Evolutionary conservation across 768 basidiomycete species (phyloP).

Genomic region (Lactarius quietus): DNA sequence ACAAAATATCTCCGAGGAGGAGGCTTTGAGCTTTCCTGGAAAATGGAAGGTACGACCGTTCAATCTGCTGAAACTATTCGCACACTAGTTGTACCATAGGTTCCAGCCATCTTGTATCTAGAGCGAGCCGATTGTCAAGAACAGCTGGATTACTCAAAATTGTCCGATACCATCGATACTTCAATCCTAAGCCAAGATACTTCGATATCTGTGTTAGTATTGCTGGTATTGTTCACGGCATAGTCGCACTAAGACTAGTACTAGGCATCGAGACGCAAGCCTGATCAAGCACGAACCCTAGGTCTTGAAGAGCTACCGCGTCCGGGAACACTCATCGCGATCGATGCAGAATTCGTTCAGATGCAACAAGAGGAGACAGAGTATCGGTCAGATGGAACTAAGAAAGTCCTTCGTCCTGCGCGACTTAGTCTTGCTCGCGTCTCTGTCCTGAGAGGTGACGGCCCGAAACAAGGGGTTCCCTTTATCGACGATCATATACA

Average conservation of each 20-base stretch:
- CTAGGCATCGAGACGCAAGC: constrained; percentile 69
- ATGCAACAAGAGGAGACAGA: constrained; percentile 99
- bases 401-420: constrained; percentile 87
- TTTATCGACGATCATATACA: constrained; percentile 99
- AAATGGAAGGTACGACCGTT: constrained; percentile 75
- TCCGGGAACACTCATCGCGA: constrained; percentile 85
- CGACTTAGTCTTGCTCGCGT: constrained; percentile 92
- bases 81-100: constrained; percentile 38
- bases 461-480: constrained; percentile 73
- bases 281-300: constrained; percentile 72
- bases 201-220: constrained; percentile 74
- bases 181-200: constrained; percentile 81
- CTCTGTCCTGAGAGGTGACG: constrained; percentile 87
- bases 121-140: constrained; percentile 65
- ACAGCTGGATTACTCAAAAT: constrained; percentile 55
- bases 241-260: background rate
- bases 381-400: constrained; percentile 90
- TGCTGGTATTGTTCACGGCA: background rate
- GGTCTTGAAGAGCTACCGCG: constrained; percentile 71
- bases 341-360: constrained; percentile 97
- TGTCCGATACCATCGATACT: constrained; percentile 67
- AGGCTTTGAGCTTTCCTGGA: constrained; percentile 84
- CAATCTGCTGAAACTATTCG: background rate
- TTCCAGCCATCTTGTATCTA: constrained; percentile 87
- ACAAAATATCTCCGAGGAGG: constrained; percentile 74